Base-by-base conservation (phyloP, 2,329 filamentous ascomycete species). In the Fusarium veterinarium region DNA sequence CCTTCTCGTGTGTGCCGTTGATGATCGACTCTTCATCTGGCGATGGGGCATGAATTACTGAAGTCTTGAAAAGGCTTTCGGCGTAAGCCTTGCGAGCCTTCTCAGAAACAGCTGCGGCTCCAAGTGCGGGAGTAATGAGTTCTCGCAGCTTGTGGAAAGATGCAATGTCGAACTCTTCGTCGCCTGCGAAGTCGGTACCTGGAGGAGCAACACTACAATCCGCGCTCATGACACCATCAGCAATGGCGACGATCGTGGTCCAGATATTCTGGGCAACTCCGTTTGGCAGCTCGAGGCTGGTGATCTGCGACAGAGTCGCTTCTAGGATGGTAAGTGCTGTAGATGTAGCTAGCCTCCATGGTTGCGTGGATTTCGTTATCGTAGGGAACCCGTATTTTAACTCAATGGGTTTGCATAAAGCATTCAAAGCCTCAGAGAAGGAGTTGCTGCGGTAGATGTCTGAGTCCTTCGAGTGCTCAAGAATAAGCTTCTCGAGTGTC, bases 301-400 rank as follows among this genome's bases (percentile, higher is more conserved):
- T 84, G 3, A 94, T 82, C 31, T 90, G 88, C 0, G 90, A 86
- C 3, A 97, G 83, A 0, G 91, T 89, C 2, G 90, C 86, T 60
- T 90, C 86, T 0, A 97, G 82, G 23, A 98, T 87, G 6, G 88
- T 86, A 23, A 97, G 83, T 2, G 89, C 87, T 1, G 92, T 90
- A 8, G 88, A 90, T 0, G 93, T 97, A 6, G 95, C 93, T 59
- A 92, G 90, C 69, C 90, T 91, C 96, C 96, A 99, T 0, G 95
- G 87, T 57, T 91, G 88, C 0, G 88, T 85, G 19, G 90, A 89
- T 77, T 92, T 95, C 20, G 93, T 93, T 64, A 91, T 88, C 19
- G 91, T 89, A 9, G 88, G 85, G 82, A 95, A 97, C 49, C 86
- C 85, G 79, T 98, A 98, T 78, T 98, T 98, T 30, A 94, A 87